Percentiles rank a stretch among this genome's conserved stretches.
phyloP scores from a whole-genome alignment of 1,284 basidiomycete species.

The Ceratobasidium sp. region DNA sequence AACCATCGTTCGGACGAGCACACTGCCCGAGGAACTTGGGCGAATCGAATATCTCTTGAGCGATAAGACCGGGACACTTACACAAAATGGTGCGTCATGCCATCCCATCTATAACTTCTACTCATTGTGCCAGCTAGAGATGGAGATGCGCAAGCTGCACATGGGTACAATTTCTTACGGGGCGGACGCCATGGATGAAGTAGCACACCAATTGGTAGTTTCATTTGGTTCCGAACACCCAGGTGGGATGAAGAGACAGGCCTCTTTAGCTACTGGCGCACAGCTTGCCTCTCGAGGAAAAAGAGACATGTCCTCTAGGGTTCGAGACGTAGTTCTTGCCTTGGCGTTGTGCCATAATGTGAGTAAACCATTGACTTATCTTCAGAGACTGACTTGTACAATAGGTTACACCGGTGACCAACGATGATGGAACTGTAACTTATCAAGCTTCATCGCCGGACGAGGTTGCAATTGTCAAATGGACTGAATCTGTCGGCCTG shows the following conservation, averaged over 20 bases:
- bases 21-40: conserved; percentile 96
- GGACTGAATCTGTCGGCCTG: conserved; percentile 95
- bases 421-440: conserved; percentile 93
- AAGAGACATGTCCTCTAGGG: conserved; percentile 93
- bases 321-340: conserved; percentile 94
- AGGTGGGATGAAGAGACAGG: conserved; percentile 43
- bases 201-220: conserved; percentile 86
- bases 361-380: conserved; percentile 53
- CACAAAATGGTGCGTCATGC: conserved; percentile 85
- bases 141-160: conserved; percentile 99
- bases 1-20: conserved; percentile 97
- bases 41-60: conserved; percentile 96
- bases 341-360: conserved; percentile 98
- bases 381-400: neutral
- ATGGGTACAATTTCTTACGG: conserved; percentile 99
- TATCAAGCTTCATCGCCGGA: conserved; percentile 99
- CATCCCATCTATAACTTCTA: conserved; percentile 24
- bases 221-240: conserved; percentile 73
- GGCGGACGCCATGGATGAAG: conserved; percentile 98
- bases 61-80: conserved; percentile 98
- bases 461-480: conserved; percentile 98
- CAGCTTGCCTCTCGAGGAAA: conserved; percentile 87
- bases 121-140: conserved; percentile 71
- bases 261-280: conserved; percentile 75
- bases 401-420: conserved; percentile 93